Evolutionary conservation across 768 basidiomycete species (phyloP).

Genomic region (Auricularia sp.): DNA sequence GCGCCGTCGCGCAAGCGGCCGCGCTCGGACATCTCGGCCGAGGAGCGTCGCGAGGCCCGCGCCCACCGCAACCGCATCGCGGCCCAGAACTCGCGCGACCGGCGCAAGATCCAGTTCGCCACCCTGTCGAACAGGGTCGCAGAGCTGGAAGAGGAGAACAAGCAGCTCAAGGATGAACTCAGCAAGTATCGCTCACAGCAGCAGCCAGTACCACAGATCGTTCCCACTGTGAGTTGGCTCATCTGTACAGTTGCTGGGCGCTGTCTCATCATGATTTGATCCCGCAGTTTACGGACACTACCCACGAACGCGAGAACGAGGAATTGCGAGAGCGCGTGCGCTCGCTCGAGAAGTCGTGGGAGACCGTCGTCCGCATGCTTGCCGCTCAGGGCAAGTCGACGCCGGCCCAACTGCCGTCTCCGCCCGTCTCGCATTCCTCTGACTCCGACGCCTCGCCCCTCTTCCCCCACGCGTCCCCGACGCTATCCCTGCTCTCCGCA

Average conservation of each 20-base stretch:
- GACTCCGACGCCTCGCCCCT: conserved; percentile 30
- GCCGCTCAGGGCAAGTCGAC: conserved; percentile 42
- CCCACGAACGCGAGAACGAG: conserved; percentile 55
- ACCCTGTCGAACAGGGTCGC: conserved; percentile 56
- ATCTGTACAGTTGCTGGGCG: conserved; percentile 17
- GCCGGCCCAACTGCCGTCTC: conserved; percentile 12
- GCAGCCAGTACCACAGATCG: conserved; percentile 1
- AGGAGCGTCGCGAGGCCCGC: conserved; percentile 78
- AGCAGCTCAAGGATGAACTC: conserved; percentile 31
- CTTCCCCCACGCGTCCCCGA: conserved; percentile 22
- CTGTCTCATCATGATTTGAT: conserved; percentile 25
- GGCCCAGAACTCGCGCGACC: conserved; percentile 86
- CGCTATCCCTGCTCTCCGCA: conserved; percentile 20
- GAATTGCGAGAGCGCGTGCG: conserved; percentile 67
- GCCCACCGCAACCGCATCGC: conserved; percentile 90
- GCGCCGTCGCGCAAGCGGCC: conserved; percentile 64
- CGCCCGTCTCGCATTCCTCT: conserved; percentile 14
- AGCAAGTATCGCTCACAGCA: conserved; percentile 4
- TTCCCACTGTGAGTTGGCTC: background rate
- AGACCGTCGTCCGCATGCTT: conserved; percentile 67
- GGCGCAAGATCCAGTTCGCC: conserved; percentile 73
- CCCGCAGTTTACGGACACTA: conserved; percentile 24
- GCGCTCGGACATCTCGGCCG: conserved; percentile 50
- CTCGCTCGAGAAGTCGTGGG: conserved; percentile 73
- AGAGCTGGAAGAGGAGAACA: conserved; percentile 79